Conservation (phyloP, 129 eudicot genomes). For the Rutidosis leptorrhynchoides region DNA sequence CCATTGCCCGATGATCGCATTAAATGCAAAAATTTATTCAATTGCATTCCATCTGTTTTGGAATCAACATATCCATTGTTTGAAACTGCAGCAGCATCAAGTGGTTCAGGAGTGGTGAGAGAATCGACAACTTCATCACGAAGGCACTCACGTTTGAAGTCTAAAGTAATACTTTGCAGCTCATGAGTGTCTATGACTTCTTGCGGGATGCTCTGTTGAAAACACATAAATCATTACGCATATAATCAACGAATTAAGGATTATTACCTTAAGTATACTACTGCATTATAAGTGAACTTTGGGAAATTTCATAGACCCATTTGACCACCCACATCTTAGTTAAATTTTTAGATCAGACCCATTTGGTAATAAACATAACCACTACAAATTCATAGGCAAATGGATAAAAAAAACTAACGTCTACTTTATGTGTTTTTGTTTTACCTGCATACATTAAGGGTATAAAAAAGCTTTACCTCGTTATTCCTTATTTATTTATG, state of each 20-base stretch:
- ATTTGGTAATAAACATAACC: too few species aligned
- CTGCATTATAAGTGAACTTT: too few species aligned
- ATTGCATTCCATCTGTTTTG: constrained; percentile 24
- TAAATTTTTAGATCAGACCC: too few species aligned
- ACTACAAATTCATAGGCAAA: too few species aligned
- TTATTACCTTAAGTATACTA: not conserved
- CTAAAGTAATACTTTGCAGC: constrained; percentile 71
- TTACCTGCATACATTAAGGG: too few species aligned
- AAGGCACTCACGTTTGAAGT: constrained; percentile 77
- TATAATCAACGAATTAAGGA: not conserved
- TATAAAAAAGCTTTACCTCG: too few species aligned
- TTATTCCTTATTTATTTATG: too few species aligned
- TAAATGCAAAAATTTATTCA: constrained; percentile 56
- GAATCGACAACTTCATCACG: constrained; percentile 78
- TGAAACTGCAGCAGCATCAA: constrained; percentile 20
- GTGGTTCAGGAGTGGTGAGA: constrained; percentile 57
- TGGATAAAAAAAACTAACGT: too few species aligned
- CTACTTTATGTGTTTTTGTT: too few species aligned
- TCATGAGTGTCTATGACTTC: constrained; percentile 74
- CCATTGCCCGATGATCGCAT: constrained; percentile 61
- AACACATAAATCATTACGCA: not conserved
- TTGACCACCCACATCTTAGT: too few species aligned
- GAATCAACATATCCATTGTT: constrained; percentile 42
- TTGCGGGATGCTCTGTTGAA: constrained; percentile 74
- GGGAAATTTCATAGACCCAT: too few species aligned